Evolutionary conservation across 768 basidiomycete genomes (phyloP).

Genomic region (Rhodotorula babjevae): DNA sequence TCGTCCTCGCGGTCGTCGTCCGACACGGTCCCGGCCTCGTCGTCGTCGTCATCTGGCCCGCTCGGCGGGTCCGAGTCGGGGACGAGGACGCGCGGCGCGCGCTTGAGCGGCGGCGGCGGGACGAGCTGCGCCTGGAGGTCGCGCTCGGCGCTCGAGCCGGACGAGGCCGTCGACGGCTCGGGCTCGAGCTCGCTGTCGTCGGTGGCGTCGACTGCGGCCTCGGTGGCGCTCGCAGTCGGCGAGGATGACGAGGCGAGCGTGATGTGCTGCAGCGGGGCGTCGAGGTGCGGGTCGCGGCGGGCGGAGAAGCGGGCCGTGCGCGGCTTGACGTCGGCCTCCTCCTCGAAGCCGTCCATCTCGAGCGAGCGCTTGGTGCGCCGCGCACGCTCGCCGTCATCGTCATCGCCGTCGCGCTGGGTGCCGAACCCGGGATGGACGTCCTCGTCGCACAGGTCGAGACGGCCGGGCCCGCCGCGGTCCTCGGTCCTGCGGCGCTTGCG

Average conservation of each 20-base stretch:
- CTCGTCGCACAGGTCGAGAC: slow-evolving; percentile 10
- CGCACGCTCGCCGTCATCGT: neutral
- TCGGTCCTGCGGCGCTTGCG: slow-evolving; percentile 2
- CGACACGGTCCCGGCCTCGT: neutral
- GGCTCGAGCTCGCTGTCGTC: neutral
- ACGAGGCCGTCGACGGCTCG: slow-evolving; percentile 4
- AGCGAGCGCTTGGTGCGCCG: neutral
- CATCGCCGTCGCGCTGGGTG: neutral
- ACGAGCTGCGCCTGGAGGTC: slow-evolving; percentile 9
- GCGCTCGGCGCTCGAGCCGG: neutral
- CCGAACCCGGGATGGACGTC: neutral
- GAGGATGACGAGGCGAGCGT: neutral
- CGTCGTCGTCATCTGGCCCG: neutral
- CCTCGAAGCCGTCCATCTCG: neutral
- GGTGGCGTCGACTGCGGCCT: neutral
- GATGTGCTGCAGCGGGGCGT: neutral
- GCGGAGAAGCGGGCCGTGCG: neutral
- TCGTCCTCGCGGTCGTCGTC: neutral
- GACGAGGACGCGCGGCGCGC: slow-evolving; percentile 2
- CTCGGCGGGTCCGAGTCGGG: slow-evolving; percentile 12
- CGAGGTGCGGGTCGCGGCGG: neutral
- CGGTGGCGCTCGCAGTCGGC: neutral
- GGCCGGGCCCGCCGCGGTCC: slow-evolving; percentile 5
- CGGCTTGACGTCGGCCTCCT: neutral
- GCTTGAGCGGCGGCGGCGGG: neutral